Percentiles rank a stretch among this genome's conserved stretches.
Evolutionary conservation across 345 rosid species (phyloP).

Genomic region (Anacardium occidentale): DNA sequence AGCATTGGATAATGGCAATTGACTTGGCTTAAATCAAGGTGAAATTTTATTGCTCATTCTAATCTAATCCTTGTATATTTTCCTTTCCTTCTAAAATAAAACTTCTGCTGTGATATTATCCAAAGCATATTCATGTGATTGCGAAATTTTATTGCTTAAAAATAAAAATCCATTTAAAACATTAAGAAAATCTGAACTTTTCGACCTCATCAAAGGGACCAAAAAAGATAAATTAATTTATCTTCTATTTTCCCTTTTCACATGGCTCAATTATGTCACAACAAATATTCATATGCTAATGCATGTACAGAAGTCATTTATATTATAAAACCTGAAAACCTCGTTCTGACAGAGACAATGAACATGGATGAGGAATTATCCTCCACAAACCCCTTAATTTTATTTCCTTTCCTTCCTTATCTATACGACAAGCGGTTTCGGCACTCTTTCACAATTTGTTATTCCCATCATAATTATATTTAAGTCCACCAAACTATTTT

Average conservation of each 20-base stretch:
- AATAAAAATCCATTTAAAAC: too few species aligned
- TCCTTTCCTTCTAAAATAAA: not conserved
- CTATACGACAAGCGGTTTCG: slow-evolving; percentile 32
- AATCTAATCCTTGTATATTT: not conserved
- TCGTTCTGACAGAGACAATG: slow-evolving; percentile 36
- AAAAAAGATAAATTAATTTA: too few species aligned
- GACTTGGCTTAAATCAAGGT: not conserved
- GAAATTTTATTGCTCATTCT: not conserved
- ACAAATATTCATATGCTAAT: not conserved
- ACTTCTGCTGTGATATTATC: not conserved
- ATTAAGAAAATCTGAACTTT: too few species aligned
- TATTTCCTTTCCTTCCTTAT: not conserved
- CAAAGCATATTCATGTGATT: too few species aligned
- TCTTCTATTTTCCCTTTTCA: not conserved
- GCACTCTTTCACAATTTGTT: slow-evolving; percentile 24
- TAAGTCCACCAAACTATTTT: not conserved
- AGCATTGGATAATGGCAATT: not conserved
- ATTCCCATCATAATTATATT: not conserved
- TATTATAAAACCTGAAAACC: slow-evolving; percentile 21
- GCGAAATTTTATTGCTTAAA: too few species aligned
- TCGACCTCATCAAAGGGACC: too few species aligned
- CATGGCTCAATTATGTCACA: slow-evolving; percentile 1
- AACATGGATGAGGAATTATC: slow-evolving; percentile 39
- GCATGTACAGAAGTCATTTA: too few species aligned
- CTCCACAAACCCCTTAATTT: not conserved